Evolutionary conservation across 2,329 filamentous ascomycete genomes (phyloP), one percentile per base, ranked within the genome.

Genomic region (Karstenula rhodostoma): DNA sequence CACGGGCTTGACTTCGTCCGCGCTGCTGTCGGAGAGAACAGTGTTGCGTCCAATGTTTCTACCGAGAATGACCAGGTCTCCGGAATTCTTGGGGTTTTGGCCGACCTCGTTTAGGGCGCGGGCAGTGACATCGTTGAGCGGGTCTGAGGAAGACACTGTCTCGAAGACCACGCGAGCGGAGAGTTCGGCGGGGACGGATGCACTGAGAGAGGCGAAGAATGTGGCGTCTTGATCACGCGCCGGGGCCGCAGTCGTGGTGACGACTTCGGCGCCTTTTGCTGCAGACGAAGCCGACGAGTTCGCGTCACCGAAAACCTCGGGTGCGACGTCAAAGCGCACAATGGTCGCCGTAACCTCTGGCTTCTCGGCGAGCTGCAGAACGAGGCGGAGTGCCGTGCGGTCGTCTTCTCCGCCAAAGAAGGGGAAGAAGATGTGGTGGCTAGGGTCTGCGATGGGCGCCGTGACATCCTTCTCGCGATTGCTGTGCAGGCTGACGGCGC

Each of bases 321-420:
- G 65, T 2, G 71, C 65, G 1, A 76, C 66, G 40, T 80, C 75
- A 58, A 92, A 83, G 62, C 89, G 88, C 1, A 90, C 82, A 33
- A 97, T 85, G 0, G 91, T 94, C 0, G 89, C 92, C 0, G 92
- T 94, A 27, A 97, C 87, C 46, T 91, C 87, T 4, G 87, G 85
- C 70, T 93, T 95, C 74, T 90, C 88, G 0, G 90, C 92, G 0
- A 99, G 84, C 72, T 97, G 94, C 3, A 98, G 83, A 3, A 94
- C 90, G 25, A 98, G 86, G 1, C 89, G 84, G 0, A 98, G 83
- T 0, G 93, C 94, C 4, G 90, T 87, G 8, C 88, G 86, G 71
- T 97, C 94, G 72, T 99, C 95, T 1, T 83, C 80, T 9, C 92
- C 92, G 19, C 94, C 94, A 60, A 97, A 89, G 78, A 93, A 98